phyloP scores from a whole-genome alignment of 192 early-diverging fungal genomes.

The Coemansia sp. region DNA sequence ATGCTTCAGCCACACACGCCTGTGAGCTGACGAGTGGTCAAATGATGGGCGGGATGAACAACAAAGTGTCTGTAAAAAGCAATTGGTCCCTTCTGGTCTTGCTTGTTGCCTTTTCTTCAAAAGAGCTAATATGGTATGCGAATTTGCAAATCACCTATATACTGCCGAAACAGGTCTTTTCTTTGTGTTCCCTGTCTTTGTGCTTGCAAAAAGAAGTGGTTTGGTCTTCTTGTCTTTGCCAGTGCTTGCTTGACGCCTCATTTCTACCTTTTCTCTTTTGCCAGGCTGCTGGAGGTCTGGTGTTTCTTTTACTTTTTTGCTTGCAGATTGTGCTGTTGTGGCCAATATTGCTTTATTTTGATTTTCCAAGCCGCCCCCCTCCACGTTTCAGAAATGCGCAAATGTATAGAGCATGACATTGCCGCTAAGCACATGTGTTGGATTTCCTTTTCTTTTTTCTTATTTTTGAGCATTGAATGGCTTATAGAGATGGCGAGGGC shows the following conservation, averaged over 20 bases:
- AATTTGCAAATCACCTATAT: background rate
- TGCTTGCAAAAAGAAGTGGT: background rate
- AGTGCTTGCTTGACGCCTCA: background rate
- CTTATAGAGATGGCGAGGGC: slow-evolving; percentile 77
- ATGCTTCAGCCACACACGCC: background rate
- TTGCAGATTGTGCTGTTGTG: too few species aligned
- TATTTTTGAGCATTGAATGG: background rate
- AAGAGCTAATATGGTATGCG: background rate
- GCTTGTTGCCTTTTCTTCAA: slow-evolving; percentile 3
- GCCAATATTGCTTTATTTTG: background rate
- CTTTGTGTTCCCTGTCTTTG: slow-evolving; percentile 1
- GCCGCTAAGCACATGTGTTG: too few species aligned
- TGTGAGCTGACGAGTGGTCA: background rate
- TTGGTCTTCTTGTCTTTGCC: background rate
- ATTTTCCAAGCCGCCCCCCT: slow-evolving; percentile 2
- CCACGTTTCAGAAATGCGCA: background rate
- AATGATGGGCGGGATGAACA: background rate
- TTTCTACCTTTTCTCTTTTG: background rate
- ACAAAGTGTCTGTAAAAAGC: background rate
- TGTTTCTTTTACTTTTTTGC: background rate
- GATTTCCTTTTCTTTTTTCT: background rate
- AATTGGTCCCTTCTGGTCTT: background rate
- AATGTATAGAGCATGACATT: too few species aligned
- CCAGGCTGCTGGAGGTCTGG: background rate
- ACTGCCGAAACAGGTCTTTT: slow-evolving; percentile 3